A percentile compares a stretch with the other conserved stretches of the same genome.
Evolutionary conservation across 495 filamentous ascomycete species (phyloP).

Genomic region (Hypoxylon fragiforme): DNA sequence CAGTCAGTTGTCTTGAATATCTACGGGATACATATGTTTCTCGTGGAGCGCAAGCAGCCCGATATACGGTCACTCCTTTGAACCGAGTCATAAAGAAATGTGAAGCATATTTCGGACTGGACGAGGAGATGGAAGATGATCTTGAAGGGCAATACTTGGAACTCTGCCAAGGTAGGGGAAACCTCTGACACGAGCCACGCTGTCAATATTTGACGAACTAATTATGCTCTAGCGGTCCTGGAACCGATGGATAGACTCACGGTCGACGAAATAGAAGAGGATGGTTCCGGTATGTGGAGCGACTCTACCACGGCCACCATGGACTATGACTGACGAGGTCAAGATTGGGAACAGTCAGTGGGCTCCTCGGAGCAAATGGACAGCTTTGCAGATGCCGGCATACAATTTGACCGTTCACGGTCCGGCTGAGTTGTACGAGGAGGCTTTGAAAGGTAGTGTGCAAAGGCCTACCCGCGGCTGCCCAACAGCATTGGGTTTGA

Average conservation of each 20-base stretch:
- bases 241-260: conserved; percentile 44
- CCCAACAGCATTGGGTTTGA: not conserved
- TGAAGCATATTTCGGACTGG: conserved; percentile 42
- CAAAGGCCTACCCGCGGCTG: not conserved
- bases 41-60: conserved; percentile 44
- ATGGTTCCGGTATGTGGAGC: conserved; percentile 58
- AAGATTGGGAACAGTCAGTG: conserved; percentile 52
- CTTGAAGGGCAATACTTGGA: conserved; percentile 41
- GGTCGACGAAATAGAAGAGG: conserved; percentile 58
- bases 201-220: conserved; percentile 6
- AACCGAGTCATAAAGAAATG: conserved; percentile 49
- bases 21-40: conserved; percentile 50
- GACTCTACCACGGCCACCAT: conserved; percentile 45
- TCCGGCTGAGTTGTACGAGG: not conserved
- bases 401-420: conserved; percentile 37
- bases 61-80: conserved; percentile 44
- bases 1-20: conserved; percentile 50
- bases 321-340: conserved; percentile 43
- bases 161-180: conserved; percentile 46
- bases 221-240: conserved; percentile 43
- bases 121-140: conserved; percentile 44
- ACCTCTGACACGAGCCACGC: not conserved
- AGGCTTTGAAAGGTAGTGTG: not conserved
- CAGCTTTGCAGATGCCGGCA: conserved; percentile 42
- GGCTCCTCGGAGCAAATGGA: conserved; percentile 46